Evolutionary conservation across 306 rosid genomes (phyloP), one percentile per base, ranked within the genome.

Genomic region (Carpinus viminea): DNA sequence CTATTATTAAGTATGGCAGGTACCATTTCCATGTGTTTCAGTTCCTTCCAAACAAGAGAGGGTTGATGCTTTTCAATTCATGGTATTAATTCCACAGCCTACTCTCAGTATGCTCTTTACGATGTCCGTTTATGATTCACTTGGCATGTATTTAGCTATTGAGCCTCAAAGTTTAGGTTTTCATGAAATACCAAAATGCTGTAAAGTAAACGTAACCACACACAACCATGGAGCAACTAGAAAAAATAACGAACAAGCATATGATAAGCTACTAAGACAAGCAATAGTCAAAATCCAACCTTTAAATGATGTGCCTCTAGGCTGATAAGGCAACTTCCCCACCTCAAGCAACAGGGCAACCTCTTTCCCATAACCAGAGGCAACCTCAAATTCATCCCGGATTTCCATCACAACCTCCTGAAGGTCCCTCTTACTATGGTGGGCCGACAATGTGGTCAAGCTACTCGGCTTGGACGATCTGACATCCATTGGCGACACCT

Each of bases 321-420:
- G 79, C 68, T 83, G 93, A 80, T 96, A 96, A 46, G 99, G 99
- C 55, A 91, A 81, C 83, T 85, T 93, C 36, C 91, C 93, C 76
- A 85, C 98, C 87, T 96, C 99, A 71, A 96, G 99, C 88, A 96
- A 81, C 78, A 93, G 6, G 0, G 96, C 98, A 57, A 96, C 97
- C 87, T 93, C 99, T 86, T 82, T 93, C 65, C 97, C 99, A 76
- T 78, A 83, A 74, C 84, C 62, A 61, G 97, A 91, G 13, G 99
- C 99, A 24, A 85, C 80, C 84, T 93, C 92, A 82, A 96, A 96
- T 84, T 93, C 97, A 75, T 90, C 94, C 82, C 83, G 89, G 73
- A 95, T 93, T 73, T 95, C 97, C 79, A 76, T 80, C n/a, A 93
- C 98, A 89, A 91, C 97, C 86, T 95, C 98, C 68, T 83, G 81